Base-by-base conservation (phyloP, 202 grass and related monocot genomes). In the Panicum virgatum region DNA sequence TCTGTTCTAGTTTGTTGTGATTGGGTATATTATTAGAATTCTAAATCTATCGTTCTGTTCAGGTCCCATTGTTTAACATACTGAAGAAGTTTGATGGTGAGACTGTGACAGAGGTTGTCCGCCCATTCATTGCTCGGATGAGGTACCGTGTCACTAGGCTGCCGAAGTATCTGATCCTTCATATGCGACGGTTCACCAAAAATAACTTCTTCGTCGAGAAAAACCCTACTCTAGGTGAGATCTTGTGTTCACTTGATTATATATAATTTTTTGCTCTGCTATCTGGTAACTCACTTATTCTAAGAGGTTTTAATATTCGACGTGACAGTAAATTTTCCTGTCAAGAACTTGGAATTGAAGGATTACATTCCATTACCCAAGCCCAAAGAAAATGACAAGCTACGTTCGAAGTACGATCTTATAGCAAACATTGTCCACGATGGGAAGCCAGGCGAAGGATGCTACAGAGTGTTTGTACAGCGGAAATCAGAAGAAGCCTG, bases 381-480 rank as follows among this genome's bases (percentile, higher is more conserved):
- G 57, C 89, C 90, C 38, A 99, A 88, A 69, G 91, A 84, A 20
- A 94, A 66, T 20, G 66, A 88, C 62, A 96, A 87, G 85, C 64
- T 99, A 34, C 85, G 83, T 23, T 99, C 93, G 4, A 99, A 99
- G 87, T 99, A 94, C 12, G 91, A 96, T 43, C 91, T 99, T 76
- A 99, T 99, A 78, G 93, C 87, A 39, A 99, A 99, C 80, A 90
- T 96, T 70, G 96, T 99, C 64, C 96, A 99, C 78, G 96, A 96
- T 73, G 93, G 96, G 51, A 99, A 99, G 77, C 96, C 96, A 14
- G 93, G 93, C 0, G 96, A 94, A 85, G 96, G 96, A 76, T 94
- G 85, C 75, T 99, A 99, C 85, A 82, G 93, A 85, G 96, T 94
- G 19, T 99, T 99, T 78, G 96, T 99, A 39, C 96, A 96, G 65